phyloP scores from a whole-genome alignment of 306 rosid species.

The Styphnolobium japonicum region DNA sequence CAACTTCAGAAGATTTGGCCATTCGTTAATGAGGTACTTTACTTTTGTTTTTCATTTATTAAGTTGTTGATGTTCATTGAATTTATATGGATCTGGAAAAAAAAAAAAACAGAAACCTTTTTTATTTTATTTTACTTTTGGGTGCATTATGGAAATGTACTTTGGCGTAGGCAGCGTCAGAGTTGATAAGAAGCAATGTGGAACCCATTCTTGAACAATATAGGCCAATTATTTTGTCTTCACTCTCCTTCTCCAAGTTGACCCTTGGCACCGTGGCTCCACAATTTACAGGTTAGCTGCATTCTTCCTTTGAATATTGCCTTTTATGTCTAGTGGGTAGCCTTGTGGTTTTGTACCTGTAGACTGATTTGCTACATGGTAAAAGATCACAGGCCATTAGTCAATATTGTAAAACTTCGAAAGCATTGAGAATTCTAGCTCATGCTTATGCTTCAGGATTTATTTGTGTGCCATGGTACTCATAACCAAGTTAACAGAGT shows the following conservation, averaged over 20 bases:
- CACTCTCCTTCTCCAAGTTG: constrained; percentile 79
- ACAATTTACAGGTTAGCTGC: constrained; percentile 69
- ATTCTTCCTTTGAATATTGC: background rate
- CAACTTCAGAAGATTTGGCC: constrained; percentile 80
- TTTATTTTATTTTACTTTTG: too few species aligned
- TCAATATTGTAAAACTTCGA: background rate
- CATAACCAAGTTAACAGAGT: background rate
- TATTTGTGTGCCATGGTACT: background rate
- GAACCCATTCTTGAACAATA: constrained; percentile 84
- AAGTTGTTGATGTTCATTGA: background rate
- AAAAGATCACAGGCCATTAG: background rate
- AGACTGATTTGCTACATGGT: background rate
- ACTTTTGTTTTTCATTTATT: background rate
- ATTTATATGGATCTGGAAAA: background rate
- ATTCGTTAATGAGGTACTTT: constrained; percentile 62
- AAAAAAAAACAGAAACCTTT: too few species aligned
- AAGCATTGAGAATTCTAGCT: background rate
- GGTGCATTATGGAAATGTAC: constrained; percentile 11
- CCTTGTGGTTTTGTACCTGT: background rate
- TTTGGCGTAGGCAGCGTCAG: constrained; percentile 77
- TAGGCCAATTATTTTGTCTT: constrained; percentile 56
- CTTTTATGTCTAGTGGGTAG: background rate
- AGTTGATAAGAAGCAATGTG: constrained; percentile 63
- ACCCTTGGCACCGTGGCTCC: constrained; percentile 97
- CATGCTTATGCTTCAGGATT: background rate